Percentiles rank a stretch among this genome's conserved stretches.
Evolutionary conservation across 306 rosid species (phyloP).

Genomic region (Oemleria cerasiformis): DNA sequence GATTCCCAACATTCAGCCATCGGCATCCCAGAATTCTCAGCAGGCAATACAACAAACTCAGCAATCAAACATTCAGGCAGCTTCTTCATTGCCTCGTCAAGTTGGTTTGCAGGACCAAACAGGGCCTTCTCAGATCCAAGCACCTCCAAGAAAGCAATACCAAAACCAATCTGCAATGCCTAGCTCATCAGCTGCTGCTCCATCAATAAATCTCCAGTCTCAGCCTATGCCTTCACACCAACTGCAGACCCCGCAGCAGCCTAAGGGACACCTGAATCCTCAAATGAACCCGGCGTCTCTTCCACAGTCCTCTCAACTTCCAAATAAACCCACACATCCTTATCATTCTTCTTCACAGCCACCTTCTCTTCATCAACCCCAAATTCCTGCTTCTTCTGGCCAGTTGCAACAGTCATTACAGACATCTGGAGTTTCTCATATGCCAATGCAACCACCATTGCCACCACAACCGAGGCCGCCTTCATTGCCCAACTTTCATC

Average conservation of each 20-base stretch:
- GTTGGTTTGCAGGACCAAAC: conserved; percentile 63
- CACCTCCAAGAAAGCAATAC: conserved; percentile 57
- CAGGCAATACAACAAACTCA: conserved; percentile 51
- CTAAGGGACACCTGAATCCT: conserved; percentile 62
- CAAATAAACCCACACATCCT: conserved; percentile 54
- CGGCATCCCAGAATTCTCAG: conserved; percentile 52
- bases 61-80: conserved; percentile 49
- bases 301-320: conserved; percentile 70
- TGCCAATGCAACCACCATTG: conserved; percentile 72
- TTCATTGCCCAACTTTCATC: conserved; percentile 57
- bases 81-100: conserved; percentile 49
- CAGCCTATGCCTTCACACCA: conserved; percentile 62
- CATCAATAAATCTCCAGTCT: conserved; percentile 58
- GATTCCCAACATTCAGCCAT: conserved; percentile 74
- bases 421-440: conserved; percentile 60
- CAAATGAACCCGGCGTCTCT: conserved; percentile 49
- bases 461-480: conserved; percentile 75
- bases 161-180: conserved; percentile 59
- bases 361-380: conserved; percentile 60
- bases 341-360: conserved; percentile 71
- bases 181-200: conserved; percentile 55
- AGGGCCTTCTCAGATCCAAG: conserved; percentile 53
- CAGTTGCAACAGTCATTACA: conserved; percentile 75
- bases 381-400: conserved; percentile 45
- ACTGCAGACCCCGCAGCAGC: conserved; percentile 58